These are phyloP conservation scores for Quercus alba DNA, from an alignment of 306 rosid genomes.

Conservation along the genomic window DNA sequence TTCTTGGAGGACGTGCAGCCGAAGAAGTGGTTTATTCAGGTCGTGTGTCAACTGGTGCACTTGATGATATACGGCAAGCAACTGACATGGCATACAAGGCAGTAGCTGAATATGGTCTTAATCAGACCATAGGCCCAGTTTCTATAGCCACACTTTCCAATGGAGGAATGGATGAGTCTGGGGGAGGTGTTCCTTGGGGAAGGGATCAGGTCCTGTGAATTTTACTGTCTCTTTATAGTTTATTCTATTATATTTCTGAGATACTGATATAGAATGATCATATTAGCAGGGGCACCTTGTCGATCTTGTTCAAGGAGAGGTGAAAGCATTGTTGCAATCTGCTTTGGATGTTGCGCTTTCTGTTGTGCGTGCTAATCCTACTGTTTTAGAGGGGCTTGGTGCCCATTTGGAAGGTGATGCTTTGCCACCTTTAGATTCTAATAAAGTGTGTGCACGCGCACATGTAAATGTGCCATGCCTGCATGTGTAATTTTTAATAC, in stretches of 20 bases:
- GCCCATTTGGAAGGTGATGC: slow-evolving; percentile 80
- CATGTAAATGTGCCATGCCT: too few relatives aligned
- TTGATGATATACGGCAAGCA: slow-evolving; percentile 93
- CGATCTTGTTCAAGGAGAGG: slow-evolving; percentile 93
- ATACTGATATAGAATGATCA: slow-evolving; percentile 39
- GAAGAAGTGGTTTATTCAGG: slow-evolving; percentile 95
- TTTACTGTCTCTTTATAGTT: slow-evolving; percentile 6
- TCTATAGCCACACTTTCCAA: slow-evolving; percentile 77
- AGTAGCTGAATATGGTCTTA: slow-evolving; percentile 96
- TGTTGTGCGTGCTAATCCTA: slow-evolving; percentile 86
- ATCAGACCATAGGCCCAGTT: slow-evolving; percentile 83
- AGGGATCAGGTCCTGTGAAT: slow-evolving; percentile 83
- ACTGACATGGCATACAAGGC: slow-evolving; percentile 99
- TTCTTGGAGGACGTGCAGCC: slow-evolving; percentile 99
- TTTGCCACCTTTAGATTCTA: not conserved
- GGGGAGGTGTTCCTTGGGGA: slow-evolving; percentile 77
- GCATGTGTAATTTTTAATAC: too few relatives aligned
- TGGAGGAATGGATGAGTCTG: slow-evolving; percentile 92
- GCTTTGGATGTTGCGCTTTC: slow-evolving; percentile 82
- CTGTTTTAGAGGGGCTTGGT: slow-evolving; percentile 93
- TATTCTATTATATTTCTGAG: slow-evolving; percentile 6
- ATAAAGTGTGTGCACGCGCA: not conserved
- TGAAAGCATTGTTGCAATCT: slow-evolving; percentile 79
- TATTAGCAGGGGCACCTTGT: slow-evolving; percentile 81
- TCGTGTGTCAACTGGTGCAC: slow-evolving; percentile 95